phyloP scores from a whole-genome alignment of 1,139 yeast species.

The Yueomyces sp. region DNA sequence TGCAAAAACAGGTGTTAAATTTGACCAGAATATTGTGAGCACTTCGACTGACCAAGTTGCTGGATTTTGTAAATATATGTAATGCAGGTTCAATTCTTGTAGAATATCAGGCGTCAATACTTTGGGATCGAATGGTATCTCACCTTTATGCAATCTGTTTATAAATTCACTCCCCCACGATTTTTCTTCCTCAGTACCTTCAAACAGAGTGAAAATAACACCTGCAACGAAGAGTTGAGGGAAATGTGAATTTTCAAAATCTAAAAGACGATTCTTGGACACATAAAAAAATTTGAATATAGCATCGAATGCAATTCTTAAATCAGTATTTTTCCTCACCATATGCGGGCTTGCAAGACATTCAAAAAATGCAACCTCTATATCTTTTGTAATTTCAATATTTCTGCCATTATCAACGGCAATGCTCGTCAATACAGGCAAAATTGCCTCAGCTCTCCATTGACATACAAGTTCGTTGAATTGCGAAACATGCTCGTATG shows the following conservation, averaged over 20 bases:
- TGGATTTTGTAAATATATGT: slow-evolving; percentile 42
- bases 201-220: slow-evolving; percentile 37
- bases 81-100: slow-evolving; percentile 43
- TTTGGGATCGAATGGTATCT: slow-evolving; percentile 9
- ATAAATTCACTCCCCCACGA: slow-evolving; percentile 34
- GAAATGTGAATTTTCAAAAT: slow-evolving; percentile 8
- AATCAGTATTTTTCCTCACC: slow-evolving; percentile 27
- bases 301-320: slow-evolving; percentile 26
- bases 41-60: slow-evolving; percentile 31
- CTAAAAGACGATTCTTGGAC: slow-evolving; percentile 17
- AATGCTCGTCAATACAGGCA: slow-evolving; percentile 22
- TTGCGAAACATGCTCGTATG: slow-evolving; percentile 34
- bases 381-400: slow-evolving; percentile 15
- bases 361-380: slow-evolving; percentile 29
- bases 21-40: slow-evolving; percentile 44
- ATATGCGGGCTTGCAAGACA: slow-evolving; percentile 42
- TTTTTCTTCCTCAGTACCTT: slow-evolving; percentile 35
- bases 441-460: slow-evolving; percentile 39
- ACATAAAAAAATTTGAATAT: slow-evolving; percentile 21
- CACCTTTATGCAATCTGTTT: slow-evolving; percentile 11
- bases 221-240: slow-evolving; percentile 32
- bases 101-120: slow-evolving; percentile 28
- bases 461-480: slow-evolving; percentile 37
- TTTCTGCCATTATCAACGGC: slow-evolving; percentile 13
- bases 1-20: slow-evolving; percentile 30